Evolutionary conservation across 2,329 filamentous ascomycete species (phyloP).

Genomic region (Monosporascus sp.): DNA sequence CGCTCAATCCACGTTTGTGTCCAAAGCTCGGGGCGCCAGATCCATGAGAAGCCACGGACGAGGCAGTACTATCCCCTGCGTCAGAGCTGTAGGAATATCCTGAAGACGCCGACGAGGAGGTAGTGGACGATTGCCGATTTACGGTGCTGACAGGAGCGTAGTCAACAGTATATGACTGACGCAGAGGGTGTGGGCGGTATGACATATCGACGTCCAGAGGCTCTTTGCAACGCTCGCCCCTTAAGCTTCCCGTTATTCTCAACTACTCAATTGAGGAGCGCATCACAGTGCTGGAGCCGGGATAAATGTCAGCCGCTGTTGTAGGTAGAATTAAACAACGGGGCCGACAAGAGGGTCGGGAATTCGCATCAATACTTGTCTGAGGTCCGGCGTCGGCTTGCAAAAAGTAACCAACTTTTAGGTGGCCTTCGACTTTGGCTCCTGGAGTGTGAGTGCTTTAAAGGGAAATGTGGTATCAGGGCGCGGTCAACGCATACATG

Average conservation of each 20-base stretch:
- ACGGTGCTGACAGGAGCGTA: slow-evolving; percentile 34
- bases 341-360: neutral
- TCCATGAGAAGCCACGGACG: slow-evolving; percentile 64
- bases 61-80: slow-evolving; percentile 60
- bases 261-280: slow-evolving; percentile 18
- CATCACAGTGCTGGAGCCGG: slow-evolving; percentile 22
- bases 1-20: slow-evolving; percentile 73
- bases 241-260: slow-evolving; percentile 19
- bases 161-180: slow-evolving; percentile 43
- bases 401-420: neutral
- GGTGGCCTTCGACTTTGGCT: slow-evolving; percentile 1
- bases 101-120: slow-evolving; percentile 67
- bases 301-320: slow-evolving; percentile 25
- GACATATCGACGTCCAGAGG: slow-evolving; percentile 41
- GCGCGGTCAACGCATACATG: slow-evolving; percentile 24
- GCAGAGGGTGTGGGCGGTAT: slow-evolving; percentile 52
- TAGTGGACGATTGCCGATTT: slow-evolving; percentile 62
- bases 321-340: slow-evolving; percentile 2
- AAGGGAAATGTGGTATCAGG: slow-evolving; percentile 5
- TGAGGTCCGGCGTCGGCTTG: neutral
- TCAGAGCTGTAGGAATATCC: slow-evolving; percentile 56
- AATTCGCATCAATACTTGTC: neutral
- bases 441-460: neutral
- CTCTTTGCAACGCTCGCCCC: slow-evolving; percentile 15
- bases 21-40: slow-evolving; percentile 39